These are phyloP conservation scores for Turnera subulata DNA, from an alignment of 345 rosid genomes.

Conservation along the genomic window DNA sequence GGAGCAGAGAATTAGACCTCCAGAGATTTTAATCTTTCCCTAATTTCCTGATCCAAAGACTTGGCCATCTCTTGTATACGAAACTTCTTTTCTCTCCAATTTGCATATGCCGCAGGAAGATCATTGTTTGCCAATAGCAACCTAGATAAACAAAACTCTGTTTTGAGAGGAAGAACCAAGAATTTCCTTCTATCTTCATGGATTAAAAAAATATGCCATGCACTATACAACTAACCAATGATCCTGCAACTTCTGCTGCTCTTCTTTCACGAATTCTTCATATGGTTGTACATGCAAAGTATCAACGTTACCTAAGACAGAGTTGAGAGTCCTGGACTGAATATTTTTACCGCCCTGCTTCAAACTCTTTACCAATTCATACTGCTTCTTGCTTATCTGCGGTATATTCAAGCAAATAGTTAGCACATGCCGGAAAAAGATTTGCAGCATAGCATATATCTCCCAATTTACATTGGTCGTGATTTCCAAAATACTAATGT, in stretches of 20 bases:
- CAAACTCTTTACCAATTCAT: slow-evolving; percentile 78
- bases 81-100: slow-evolving; percentile 54
- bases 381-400: slow-evolving; percentile 97
- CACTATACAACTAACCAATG: slow-evolving; percentile 64
- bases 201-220: slow-evolving; percentile 13
- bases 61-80: slow-evolving; percentile 42
- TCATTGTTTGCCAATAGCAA: slow-evolving; percentile 54
- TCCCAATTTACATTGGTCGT: not conserved
- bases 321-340: slow-evolving; percentile 62
- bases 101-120: slow-evolving; percentile 66
- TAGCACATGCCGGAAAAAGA: slow-evolving; percentile 22
- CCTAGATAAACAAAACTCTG: slow-evolving; percentile 41
- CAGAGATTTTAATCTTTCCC: slow-evolving; percentile 32
- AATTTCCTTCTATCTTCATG: not conserved
- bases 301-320: slow-evolving; percentile 67
- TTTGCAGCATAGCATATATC: not conserved
- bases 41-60: slow-evolving; percentile 62
- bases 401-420: slow-evolving; percentile 22
- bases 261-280: slow-evolving; percentile 86
- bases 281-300: slow-evolving; percentile 72
- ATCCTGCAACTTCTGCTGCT: slow-evolving; percentile 65
- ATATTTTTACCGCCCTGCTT: slow-evolving; percentile 81
- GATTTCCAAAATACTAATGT: too few relatives aligned
- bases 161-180: slow-evolving; percentile 12
- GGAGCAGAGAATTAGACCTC: slow-evolving; percentile 43